Conservation (phyloP, 2,329 filamentous ascomycete species). For the Exophiala calicioides region DNA sequence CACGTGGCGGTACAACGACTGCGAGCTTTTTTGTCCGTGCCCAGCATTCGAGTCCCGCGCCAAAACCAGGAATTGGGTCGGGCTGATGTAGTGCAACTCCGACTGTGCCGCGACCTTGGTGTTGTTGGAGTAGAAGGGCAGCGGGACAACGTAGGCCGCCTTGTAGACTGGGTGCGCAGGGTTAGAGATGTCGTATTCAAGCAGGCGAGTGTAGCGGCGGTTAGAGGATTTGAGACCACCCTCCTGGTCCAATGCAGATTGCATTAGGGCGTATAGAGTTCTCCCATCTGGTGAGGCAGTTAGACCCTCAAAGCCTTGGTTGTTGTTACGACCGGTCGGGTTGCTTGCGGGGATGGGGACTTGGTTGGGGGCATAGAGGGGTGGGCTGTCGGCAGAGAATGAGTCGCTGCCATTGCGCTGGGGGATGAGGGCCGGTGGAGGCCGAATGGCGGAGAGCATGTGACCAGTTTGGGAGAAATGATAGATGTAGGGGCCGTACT, state of each 20-base stretch:
- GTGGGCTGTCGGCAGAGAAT: constrained; percentile 66
- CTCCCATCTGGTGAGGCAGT: constrained; percentile 64
- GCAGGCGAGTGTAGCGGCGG: constrained; percentile 60
- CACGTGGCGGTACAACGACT: constrained; percentile 66
- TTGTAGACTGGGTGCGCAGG: constrained; percentile 47
- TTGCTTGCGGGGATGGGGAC: constrained; percentile 58
- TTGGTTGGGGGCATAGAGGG: constrained; percentile 57
- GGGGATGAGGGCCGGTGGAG: constrained; percentile 65
- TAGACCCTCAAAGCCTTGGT: constrained; percentile 73
- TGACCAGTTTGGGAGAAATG: constrained; percentile 60
- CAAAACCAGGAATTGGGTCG: constrained; percentile 66
- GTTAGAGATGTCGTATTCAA: constrained; percentile 63
- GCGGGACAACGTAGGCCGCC: constrained; percentile 66
- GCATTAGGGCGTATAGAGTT: constrained; percentile 64
- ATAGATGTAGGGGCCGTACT: constrained; percentile 72
- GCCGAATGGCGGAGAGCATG: constrained; percentile 65
- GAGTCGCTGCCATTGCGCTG: constrained; percentile 61
- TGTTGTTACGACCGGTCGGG: constrained; percentile 65
- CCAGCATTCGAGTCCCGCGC: constrained; percentile 64
- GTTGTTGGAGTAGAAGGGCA: constrained; percentile 60
- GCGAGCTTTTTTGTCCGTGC: constrained; percentile 54
- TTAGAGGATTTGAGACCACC: constrained; percentile 58
- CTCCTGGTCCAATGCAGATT: constrained; percentile 65
- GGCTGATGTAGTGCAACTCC: constrained; percentile 65
- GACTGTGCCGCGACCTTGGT: constrained; percentile 65